phyloP scores from a whole-genome alignment of 78 protist genomes.

The Polysphondylium violaceum region DNA sequence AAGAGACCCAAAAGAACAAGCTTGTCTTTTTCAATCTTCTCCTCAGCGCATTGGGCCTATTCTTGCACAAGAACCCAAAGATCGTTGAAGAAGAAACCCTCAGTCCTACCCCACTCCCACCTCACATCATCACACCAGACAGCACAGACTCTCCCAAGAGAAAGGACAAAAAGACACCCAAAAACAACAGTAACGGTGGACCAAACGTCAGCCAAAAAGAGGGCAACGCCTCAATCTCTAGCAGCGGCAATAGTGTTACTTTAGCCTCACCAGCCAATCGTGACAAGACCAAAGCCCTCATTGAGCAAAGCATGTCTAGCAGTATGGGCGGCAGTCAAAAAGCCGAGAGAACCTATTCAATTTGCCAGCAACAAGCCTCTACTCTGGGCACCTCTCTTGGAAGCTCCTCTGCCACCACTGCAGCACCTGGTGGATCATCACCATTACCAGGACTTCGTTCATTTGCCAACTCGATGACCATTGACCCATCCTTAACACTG shows the following conservation, averaged over 20 bases:
- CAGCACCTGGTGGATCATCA: not conserved
- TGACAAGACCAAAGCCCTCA: conserved; percentile 29
- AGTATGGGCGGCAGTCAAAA: conserved; percentile 1
- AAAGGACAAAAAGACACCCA: not conserved
- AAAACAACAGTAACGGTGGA: too few relatives aligned
- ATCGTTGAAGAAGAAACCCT: too few relatives aligned
- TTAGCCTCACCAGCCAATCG: conserved; percentile 2
- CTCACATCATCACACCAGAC: too few relatives aligned
- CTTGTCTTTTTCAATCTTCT: conserved; percentile 51
- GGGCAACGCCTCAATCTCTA: not conserved
- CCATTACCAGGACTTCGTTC: conserved; percentile 14
- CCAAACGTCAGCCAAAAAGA: not conserved
- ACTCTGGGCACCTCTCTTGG: not conserved
- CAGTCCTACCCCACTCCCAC: too few relatives aligned
- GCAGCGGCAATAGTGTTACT: not conserved
- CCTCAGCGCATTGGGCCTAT: not conserved
- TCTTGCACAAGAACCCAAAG: too few relatives aligned
- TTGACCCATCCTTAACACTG: not conserved
- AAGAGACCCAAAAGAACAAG: conserved; percentile 38
- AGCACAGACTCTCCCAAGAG: not conserved
- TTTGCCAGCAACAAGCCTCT: not conserved
- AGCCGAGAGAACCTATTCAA: conserved; percentile 28
- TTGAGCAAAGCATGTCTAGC: conserved; percentile 42
- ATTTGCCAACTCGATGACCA: not conserved
- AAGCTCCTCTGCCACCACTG: not conserved